Evolutionary conservation across 441 rosid species (phyloP), one percentile per base, ranked within the genome.

Genomic region (Populus trichocarpa): DNA sequence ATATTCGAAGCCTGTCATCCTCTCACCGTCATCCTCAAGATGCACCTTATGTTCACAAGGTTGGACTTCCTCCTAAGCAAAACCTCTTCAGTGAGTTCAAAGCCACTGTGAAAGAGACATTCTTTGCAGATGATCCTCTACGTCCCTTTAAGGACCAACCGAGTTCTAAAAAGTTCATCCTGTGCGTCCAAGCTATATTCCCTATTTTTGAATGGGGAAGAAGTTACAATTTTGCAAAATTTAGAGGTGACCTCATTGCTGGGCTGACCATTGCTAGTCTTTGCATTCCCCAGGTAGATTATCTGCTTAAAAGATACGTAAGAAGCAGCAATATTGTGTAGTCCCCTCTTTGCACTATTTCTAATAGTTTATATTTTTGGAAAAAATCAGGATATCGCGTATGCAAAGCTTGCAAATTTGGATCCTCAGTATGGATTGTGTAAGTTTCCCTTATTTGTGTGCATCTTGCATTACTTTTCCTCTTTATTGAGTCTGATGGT

Each of bases 261-360:
- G 99, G 99, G 30, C 88, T 96, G 36, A 96, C 99, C 65, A 94
- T 96, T 71, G 99, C 99, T 23, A 96, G 98, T 84, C 98, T 96
- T 59, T 94, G 99, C 88, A 92, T 94, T 83, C 99, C 99, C 63
- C 99, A 96, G 99, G 99, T 91, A 76, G 6, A 35, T 40, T 38
- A 67, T 59, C 63, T 59, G 46, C 50, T 63, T 20, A 36, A 22
- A 18, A 69, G 32, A 78, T 68, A 75, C 32, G 25, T n/a, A 30
- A 57, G n/a, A 63, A 67, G 70, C 69, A 38, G 11, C 18, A 36
- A 61, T 40, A 65, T 28, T 28, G 22, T 32, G 18, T 0, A 22
- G 32, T 71, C 14, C 22, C 36, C 1, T 1, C 42, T 70, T 25
- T 33, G 22, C 40, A 70, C 59, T 50, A 8, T 36, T 65, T 53